Evolutionary conservation across 2,329 filamentous ascomycete species (phyloP).

Genomic region (Epichloe sp.): DNA sequence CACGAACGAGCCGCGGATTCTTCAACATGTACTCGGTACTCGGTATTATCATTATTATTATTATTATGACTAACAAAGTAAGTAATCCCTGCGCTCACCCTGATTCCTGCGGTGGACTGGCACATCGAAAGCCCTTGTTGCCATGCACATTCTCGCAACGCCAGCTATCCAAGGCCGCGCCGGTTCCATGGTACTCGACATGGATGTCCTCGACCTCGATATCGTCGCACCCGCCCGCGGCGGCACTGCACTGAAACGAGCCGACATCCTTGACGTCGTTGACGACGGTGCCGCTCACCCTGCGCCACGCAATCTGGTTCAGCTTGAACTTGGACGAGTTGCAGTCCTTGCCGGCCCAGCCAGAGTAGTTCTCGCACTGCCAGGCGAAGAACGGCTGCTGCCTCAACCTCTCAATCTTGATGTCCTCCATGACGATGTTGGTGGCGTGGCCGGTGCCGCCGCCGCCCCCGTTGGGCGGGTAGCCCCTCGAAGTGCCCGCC

Average conservation of each 20-base stretch:
- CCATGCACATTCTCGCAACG: slow-evolving; percentile 16
- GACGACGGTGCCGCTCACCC: slow-evolving; percentile 17
- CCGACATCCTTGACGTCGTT: slow-evolving; percentile 13
- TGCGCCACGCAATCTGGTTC: slow-evolving; percentile 14
- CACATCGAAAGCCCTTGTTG: slow-evolving; percentile 14
- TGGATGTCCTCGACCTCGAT: slow-evolving; percentile 14
- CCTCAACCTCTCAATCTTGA: slow-evolving; percentile 15
- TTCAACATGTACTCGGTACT: too few species aligned
- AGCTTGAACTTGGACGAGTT: slow-evolving; percentile 21
- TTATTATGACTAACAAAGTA: too few species aligned
- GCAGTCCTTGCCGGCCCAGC: slow-evolving; percentile 20
- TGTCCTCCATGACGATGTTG: slow-evolving; percentile 19
- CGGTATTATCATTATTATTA: too few species aligned
- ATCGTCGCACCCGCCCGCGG: slow-evolving; percentile 18
- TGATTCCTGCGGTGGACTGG: background rate
- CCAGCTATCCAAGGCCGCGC: slow-evolving; percentile 11
- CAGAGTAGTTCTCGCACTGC: slow-evolving; percentile 24
- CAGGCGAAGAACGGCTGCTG: slow-evolving; percentile 20
- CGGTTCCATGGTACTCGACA: slow-evolving; percentile 9
- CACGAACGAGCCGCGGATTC: too few species aligned
- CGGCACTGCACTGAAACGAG: slow-evolving; percentile 19
- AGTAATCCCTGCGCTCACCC: background rate
- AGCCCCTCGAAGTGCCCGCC: slow-evolving; percentile 36
- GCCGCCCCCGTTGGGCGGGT: slow-evolving; percentile 44
- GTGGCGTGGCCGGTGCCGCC: slow-evolving; percentile 33